These are phyloP conservation scores for Sherardia arvensis DNA, from an alignment of 257 asterid genomes.

Conservation along the genomic window DNA sequence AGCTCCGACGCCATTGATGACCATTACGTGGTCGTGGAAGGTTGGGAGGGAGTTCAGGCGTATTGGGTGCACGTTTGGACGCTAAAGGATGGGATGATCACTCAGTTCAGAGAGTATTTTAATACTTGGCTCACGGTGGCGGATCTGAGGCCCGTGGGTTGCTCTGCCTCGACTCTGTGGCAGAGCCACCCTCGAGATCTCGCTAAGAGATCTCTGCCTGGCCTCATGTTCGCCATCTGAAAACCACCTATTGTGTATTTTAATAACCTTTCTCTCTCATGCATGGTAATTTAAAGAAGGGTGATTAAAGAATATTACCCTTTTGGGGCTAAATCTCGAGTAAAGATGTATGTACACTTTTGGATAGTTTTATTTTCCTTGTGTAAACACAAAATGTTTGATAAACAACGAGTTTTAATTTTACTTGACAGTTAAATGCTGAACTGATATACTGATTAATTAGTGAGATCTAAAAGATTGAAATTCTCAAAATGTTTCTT, in stretches of 20 bases:
- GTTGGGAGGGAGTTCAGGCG: conserved; percentile 75
- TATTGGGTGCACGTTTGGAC: conserved; percentile 98
- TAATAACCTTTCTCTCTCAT: not conserved
- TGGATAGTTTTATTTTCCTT: not conserved
- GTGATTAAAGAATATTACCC: not conserved
- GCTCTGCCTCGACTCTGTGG: conserved; percentile 53
- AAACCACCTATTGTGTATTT: too few species aligned
- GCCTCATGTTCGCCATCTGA: conserved; percentile 72
- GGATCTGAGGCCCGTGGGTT: conserved; percentile 36
- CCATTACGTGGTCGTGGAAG: conserved; percentile 60
- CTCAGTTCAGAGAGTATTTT: conserved; percentile 80
- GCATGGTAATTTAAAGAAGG: not conserved
- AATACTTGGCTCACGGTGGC: conserved; percentile 86
- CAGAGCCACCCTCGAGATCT: conserved; percentile 88
- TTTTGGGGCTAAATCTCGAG: not conserved
- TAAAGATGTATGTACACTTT: too few species aligned
- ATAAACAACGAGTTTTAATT: not conserved
- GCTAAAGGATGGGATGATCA: conserved; percentile 51
- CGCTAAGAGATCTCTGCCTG: conserved; percentile 58
- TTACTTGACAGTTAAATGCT: not conserved
- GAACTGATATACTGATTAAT: too few species aligned
- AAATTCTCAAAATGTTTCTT: too few species aligned
- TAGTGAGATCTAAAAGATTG: too few species aligned
- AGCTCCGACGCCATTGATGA: conserved; percentile 55
- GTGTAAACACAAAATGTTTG: too few species aligned